phyloP scores from a whole-genome alignment of 2,329 filamentous ascomycete species.

The Curvularia eragrostidis region DNA sequence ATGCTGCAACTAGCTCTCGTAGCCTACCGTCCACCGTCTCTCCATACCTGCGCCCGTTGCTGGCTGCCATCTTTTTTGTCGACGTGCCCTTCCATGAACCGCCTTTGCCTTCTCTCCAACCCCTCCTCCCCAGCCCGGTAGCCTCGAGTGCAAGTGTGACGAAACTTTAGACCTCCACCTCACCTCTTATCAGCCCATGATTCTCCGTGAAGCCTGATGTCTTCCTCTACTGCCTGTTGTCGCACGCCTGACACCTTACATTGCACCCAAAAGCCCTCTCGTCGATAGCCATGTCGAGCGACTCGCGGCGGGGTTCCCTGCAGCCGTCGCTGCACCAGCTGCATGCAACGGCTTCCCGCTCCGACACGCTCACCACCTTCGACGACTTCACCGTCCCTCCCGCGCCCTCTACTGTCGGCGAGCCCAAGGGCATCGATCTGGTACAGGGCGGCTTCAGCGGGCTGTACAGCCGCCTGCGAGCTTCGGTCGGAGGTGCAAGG shows the following conservation, averaged over 20 bases:
- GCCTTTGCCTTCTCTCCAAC: neutral
- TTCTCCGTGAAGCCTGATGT: constrained; percentile 31
- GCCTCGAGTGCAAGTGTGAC: constrained; percentile 8
- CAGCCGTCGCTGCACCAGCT: constrained; percentile 73
- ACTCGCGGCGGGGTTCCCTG: constrained; percentile 31
- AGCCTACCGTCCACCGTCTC: constrained; percentile 13
- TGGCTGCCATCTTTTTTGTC: constrained; percentile 1
- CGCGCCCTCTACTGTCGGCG: constrained; percentile 62
- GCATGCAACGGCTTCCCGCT: constrained; percentile 85
- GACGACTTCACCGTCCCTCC: constrained; percentile 85
- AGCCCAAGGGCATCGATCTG: constrained; percentile 75
- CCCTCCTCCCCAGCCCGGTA: neutral
- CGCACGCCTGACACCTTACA: constrained; percentile 7
- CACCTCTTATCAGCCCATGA: constrained; percentile 11
- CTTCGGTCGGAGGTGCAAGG: constrained; percentile 76
- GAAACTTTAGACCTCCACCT: constrained; percentile 2
- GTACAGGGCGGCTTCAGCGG: constrained; percentile 88
- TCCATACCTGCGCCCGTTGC: constrained; percentile 5
- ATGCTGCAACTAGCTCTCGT: constrained; percentile 5
- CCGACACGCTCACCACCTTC: constrained; percentile 86
- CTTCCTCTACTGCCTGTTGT: constrained; percentile 17
- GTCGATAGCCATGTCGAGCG: constrained; percentile 35
- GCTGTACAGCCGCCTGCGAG: constrained; percentile 83
- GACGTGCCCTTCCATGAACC: neutral
- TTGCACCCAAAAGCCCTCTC: constrained; percentile 6